phyloP scores from a whole-genome alignment of 768 basidiomycete species.

The Russula virescens region DNA sequence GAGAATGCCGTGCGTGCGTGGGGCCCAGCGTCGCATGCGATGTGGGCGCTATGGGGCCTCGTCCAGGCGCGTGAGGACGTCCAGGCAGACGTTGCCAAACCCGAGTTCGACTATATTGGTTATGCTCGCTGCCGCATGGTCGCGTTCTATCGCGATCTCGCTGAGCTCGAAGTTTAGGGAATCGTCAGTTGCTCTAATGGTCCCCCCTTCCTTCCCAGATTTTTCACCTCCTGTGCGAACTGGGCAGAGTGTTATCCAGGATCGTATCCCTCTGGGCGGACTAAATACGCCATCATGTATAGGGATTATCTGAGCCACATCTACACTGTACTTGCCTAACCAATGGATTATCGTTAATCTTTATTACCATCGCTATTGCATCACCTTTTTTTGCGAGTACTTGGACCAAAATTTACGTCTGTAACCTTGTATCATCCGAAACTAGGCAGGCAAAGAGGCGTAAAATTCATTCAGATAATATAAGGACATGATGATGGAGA shows the following conservation, averaged over 20 bases:
- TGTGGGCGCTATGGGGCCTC: slow-evolving; percentile 95
- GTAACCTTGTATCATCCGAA: not conserved
- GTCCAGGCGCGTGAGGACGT: slow-evolving; percentile 81
- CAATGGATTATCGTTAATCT: not conserved
- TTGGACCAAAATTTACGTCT: too few species aligned
- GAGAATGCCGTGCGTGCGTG: slow-evolving; percentile 80
- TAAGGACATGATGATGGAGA: slow-evolving; percentile 30
- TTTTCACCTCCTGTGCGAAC: not conserved
- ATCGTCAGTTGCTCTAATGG: not conserved
- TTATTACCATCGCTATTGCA: too few species aligned
- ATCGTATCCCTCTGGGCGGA: not conserved
- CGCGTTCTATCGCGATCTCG: slow-evolving; percentile 53
- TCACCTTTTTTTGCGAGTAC: not conserved
- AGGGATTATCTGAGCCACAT: too few species aligned
- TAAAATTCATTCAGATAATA: slow-evolving; percentile 29
- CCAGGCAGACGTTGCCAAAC: slow-evolving; percentile 48
- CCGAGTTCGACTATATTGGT: slow-evolving; percentile 86
- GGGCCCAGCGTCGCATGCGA: slow-evolving; percentile 85
- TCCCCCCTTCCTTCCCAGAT: not conserved
- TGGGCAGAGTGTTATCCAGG: too few species aligned
- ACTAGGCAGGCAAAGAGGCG: not conserved
- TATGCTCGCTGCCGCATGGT: slow-evolving; percentile 71
- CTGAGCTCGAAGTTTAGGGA: slow-evolving; percentile 37
- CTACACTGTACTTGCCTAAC: not conserved
- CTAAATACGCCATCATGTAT: too few species aligned